Evolutionary conservation across 2,329 filamentous ascomycete genomes (phyloP).

Genomic region (Cladobotryum protrusum): DNA sequence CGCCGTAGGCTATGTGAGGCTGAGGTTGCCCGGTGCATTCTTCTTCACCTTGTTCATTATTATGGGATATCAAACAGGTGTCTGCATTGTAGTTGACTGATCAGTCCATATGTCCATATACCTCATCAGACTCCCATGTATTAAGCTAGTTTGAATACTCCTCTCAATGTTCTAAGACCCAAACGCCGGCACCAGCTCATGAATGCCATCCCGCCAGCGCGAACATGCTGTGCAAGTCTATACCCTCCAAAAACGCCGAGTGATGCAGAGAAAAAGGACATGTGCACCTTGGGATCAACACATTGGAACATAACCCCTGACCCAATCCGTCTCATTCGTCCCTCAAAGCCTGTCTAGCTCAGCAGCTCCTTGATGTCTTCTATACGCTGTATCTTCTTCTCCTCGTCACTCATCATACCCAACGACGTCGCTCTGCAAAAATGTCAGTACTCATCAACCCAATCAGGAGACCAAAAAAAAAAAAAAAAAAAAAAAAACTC

Average conservation of each 20-base stretch:
- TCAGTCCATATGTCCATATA: too few relatives aligned
- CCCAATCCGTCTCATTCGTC: not conserved
- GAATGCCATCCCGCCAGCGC: too few relatives aligned
- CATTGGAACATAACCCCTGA: not conserved
- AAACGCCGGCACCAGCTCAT: not conserved
- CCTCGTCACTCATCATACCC: constrained; percentile 91
- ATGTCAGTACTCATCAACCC: not conserved
- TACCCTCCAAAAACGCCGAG: not conserved
- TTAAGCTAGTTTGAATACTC: too few relatives aligned
- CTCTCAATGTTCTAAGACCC: not conserved
- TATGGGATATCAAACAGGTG: too few relatives aligned
- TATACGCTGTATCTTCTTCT: constrained; percentile 82
- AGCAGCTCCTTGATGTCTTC: constrained; percentile 92
- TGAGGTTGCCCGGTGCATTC: too few relatives aligned
- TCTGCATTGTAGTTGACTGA: too few relatives aligned
- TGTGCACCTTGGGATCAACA: not conserved
- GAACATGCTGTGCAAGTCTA: not conserved
- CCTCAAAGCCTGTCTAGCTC: constrained; percentile 37
- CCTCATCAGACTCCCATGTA: too few relatives aligned
- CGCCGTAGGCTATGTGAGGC: too few relatives aligned
- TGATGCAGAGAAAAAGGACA: not conserved
- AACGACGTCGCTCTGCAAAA: constrained; percentile 73
- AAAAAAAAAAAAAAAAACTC: constrained; percentile 35
- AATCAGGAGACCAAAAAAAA: not conserved
- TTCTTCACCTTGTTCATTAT: too few relatives aligned